Base-by-base conservation (phyloP, 2,329 filamentous ascomycete genomes). In the Neonectria punicea region DNA sequence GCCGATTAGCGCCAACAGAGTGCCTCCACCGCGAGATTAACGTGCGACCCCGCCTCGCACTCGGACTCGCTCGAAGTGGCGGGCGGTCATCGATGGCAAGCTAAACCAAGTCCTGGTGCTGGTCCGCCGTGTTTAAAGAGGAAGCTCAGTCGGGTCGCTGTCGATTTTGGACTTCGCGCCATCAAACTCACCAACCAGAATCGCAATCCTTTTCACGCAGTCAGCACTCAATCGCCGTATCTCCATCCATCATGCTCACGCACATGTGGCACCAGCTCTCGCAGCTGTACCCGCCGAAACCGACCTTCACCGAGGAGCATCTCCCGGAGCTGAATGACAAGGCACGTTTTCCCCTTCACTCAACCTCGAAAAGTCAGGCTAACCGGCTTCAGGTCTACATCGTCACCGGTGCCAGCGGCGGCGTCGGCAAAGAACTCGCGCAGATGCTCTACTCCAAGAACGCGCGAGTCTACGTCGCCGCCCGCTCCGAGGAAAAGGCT, bases 391-490 rank as follows among this genome's bases (percentile, higher is more conserved):
- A 81, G 78, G 83, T 87, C 22, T 83, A 80, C 75, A 82, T 89
- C 58, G 82, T 89, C 5, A 89, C 78, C 1, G 78, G 78, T 22
- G 70, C 76, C 28, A 78, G 77, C 51, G 74, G 72, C 0, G 77
- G 78, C 79, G 78, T 87, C 2, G 86, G 86, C 11, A 81, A 82
- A 53, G 84, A 87, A 62, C 78, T 88, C 9, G 78, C 78, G 46
- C 80, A 80, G 44, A 83, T 89, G 9, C 79, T 89, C 11, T 89
- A 89, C 73, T 71, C 77, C 4, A 81, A 80, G n/a, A 84, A 86
- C 56, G 86, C 80, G 41, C 87, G 79, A 5, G 83, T 89, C 34
- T 89, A 88, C 73, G 74, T 88, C 47, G 84, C 84, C 10, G 82
- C 82, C 0, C 83, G 86, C 20, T 82, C 79, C 0, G 69, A 78